phyloP scores from a whole-genome alignment of 225 moss, liverwort and hornwort genomes.

The Physcomitrium patens region DNA sequence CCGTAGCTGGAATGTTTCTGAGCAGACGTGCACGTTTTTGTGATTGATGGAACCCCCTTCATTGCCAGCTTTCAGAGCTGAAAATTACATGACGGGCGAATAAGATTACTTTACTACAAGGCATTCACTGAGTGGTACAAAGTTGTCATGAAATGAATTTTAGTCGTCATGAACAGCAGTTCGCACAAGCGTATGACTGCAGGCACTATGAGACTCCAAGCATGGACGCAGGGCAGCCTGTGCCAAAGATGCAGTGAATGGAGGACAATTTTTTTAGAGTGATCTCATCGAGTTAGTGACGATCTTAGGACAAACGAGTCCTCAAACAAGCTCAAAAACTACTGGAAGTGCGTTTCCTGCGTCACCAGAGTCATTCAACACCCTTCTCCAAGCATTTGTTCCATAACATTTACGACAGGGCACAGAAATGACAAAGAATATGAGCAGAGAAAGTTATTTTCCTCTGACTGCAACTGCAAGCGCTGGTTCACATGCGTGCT shows the following conservation, averaged over 20 bases:
- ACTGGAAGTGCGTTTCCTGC: neutral
- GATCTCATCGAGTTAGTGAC: neutral
- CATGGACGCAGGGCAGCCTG: no score
- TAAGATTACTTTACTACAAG: neutral
- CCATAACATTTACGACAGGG: no score
- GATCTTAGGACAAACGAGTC: no score
- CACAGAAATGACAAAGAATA: neutral
- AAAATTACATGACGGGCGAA: neutral
- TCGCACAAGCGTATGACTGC: no score
- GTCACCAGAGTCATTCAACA: neutral
- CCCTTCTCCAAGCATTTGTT: no score
- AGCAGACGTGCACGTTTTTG: neutral
- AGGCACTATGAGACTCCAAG: no score
- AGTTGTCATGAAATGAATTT: no score
- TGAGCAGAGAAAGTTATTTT: neutral
- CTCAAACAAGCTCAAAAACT: neutral
- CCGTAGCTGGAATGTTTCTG: constrained; percentile 3
- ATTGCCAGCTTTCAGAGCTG: neutral
- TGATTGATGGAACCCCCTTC: neutral
- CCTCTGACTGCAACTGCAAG: neutral
- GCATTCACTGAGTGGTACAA: neutral
- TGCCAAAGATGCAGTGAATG: no score
- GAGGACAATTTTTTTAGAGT: no score
- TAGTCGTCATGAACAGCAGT: no score
- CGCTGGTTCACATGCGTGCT: no score